A percentile compares a stretch with the other conserved stretches of the same genome.
These are phyloP conservation scores for Pyrrhoderma noxium DNA, from an alignment of 1,284 basidiomycete species.

Conservation along the genomic window DNA sequence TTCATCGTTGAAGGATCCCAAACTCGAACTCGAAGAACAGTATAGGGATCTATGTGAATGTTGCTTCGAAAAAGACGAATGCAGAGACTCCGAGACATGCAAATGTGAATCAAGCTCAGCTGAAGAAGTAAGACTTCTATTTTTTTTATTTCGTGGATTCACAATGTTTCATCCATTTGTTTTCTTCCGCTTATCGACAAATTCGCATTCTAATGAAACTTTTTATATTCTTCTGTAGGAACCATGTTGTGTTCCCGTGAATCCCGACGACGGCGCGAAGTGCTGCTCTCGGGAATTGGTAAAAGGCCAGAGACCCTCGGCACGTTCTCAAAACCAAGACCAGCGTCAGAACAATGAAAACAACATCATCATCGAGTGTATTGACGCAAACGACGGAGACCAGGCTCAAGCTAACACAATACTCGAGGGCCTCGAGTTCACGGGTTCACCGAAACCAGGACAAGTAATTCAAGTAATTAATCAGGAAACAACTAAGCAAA, in stretches of 20 bases:
- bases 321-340: background rate
- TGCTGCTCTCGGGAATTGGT: slow-evolving; percentile 13
- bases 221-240: too few relatives aligned
- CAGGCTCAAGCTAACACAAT: too few relatives aligned
- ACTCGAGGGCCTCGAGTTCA: too few relatives aligned
- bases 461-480: background rate
- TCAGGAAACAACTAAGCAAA: background rate
- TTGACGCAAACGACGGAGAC: too few relatives aligned
- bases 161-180: background rate
- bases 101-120: slow-evolving; percentile 9
- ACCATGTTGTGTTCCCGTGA: slow-evolving; percentile 13
- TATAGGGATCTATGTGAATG: slow-evolving; percentile 27
- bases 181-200: background rate
- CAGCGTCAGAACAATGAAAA: background rate
- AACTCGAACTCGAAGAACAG: slow-evolving; percentile 15
- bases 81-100: slow-evolving; percentile 9
- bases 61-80: slow-evolving; percentile 23
- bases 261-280: slow-evolving; percentile 6
- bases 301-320: slow-evolving; percentile 1
- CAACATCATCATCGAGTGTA: too few relatives aligned
- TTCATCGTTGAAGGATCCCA: background rate
- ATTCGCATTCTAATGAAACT: too few relatives aligned
- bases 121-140: slow-evolving; percentile 7
- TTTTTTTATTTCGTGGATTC: background rate
- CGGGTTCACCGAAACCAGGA: too few relatives aligned